phyloP scores from a whole-genome alignment of 495 filamentous ascomycete genomes.

The Penicillium subrubescens region DNA sequence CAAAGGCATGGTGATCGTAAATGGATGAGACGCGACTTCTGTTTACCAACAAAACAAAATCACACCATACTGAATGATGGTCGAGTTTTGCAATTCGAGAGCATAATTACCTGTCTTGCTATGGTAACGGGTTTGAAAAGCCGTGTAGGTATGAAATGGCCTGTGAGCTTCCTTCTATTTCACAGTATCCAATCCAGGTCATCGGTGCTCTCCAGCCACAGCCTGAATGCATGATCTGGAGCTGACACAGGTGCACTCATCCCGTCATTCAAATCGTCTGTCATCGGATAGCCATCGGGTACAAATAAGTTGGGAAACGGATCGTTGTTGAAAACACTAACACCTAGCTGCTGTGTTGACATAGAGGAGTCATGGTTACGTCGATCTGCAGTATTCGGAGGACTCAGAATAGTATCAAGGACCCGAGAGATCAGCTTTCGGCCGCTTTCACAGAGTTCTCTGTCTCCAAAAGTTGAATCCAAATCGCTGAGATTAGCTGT shows the following conservation, averaged over 20 bases:
- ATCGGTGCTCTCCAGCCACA: constrained; percentile 6
- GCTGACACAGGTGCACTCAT: neutral
- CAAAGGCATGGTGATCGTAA: no score
- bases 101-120: no score
- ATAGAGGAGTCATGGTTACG: neutral
- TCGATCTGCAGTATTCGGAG: constrained; percentile 1
- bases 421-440: neutral
- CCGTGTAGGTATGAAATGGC: no score
- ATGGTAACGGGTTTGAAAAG: no score
- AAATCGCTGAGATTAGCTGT: neutral
- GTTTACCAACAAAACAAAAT: no score
- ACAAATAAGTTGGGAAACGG: neutral
- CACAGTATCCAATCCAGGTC: neutral
- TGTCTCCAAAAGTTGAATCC: constrained; percentile 6
- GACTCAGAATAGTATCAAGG: constrained; percentile 3
- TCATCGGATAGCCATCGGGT: neutral
- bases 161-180: no score
- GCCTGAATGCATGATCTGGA: constrained; percentile 4
- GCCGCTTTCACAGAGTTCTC: constrained; percentile 4
- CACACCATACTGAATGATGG: no score
- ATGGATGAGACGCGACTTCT: no score
- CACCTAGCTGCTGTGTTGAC: neutral
- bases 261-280: neutral
- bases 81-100: no score
- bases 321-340: neutral